Conservation (phyloP, 1,139 yeast species). For the Pichia sp. region DNA sequence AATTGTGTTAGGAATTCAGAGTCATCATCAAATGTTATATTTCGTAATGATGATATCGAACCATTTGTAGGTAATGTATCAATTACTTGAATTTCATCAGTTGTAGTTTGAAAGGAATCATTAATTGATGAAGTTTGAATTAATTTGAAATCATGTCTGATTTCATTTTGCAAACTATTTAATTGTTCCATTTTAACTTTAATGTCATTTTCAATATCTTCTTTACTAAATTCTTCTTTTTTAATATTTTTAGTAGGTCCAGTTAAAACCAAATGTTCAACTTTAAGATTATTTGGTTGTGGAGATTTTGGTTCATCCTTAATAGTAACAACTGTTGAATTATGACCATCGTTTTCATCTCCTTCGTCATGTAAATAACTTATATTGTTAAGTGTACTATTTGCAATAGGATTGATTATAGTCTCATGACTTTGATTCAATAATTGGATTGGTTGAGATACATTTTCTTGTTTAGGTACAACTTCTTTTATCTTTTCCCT, state of each 20-base stretch:
- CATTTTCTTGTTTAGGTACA: background rate
- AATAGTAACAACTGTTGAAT: background rate
- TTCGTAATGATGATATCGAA: background rate
- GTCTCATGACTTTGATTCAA: background rate
- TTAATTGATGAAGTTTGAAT: background rate
- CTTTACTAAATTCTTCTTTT: background rate
- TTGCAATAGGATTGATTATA: conserved; percentile 1
- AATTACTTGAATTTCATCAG: conserved; percentile 1
- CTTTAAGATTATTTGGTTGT: conserved; percentile 1
- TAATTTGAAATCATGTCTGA: conserved; percentile 3
- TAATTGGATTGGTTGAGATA: background rate
- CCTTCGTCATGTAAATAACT: background rate
- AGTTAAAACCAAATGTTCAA: background rate
- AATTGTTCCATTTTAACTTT: conserved; percentile 6
- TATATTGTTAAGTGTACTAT: conserved; percentile 8
- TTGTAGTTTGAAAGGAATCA: background rate
- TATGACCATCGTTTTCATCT: background rate
- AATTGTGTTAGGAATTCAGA: conserved; percentile 20
- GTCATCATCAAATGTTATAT: conserved; percentile 14
- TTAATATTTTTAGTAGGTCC: background rate
- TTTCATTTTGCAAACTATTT: conserved; percentile 1
- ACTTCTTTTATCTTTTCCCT: too few species aligned
- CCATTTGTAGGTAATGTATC: background rate
- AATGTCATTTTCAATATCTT: conserved; percentile 2
- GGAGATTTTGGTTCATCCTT: background rate